phyloP scores from a whole-genome alignment of 2,329 filamentous ascomycete species.

The Seiridium cupressi region DNA sequence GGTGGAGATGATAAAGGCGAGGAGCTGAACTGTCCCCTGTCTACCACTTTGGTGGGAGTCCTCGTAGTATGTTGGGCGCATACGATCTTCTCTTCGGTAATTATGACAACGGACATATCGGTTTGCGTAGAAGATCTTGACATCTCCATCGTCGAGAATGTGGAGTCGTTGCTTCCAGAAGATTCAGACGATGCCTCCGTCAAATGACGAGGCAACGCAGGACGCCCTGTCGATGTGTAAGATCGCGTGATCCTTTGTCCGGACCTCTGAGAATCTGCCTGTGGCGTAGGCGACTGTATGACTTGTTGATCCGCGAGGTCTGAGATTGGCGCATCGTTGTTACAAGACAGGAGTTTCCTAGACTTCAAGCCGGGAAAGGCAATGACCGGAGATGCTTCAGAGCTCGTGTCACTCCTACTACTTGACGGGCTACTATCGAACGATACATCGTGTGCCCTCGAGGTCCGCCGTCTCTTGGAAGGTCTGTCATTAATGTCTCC shows the following conservation, averaged over 20 bases:
- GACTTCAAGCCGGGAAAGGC: background rate
- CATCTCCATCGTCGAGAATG: constrained; percentile 19
- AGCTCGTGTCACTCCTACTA: constrained; percentile 8
- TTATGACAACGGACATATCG: constrained; percentile 12
- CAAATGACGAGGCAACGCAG: constrained; percentile 18
- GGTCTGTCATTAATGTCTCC: constrained; percentile 24
- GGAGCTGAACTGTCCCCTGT: constrained; percentile 35
- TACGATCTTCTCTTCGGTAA: constrained; percentile 12
- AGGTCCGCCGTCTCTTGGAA: constrained; percentile 11
- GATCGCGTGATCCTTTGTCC: constrained; percentile 21
- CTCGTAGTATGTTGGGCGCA: constrained; percentile 7
- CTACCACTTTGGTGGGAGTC: constrained; percentile 19
- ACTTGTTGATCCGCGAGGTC: background rate
- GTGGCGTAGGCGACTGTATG: background rate
- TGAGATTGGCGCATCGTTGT: background rate
- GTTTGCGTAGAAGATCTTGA: constrained; percentile 24
- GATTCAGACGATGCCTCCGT: constrained; percentile 21
- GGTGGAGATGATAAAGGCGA: constrained; percentile 59
- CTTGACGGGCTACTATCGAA: background rate
- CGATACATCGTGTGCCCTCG: background rate
- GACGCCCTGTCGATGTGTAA: constrained; percentile 16
- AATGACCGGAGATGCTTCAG: constrained; percentile 11
- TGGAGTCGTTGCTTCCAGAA: constrained; percentile 19
- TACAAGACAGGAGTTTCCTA: background rate
- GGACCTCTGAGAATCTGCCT: background rate